Evolutionary conservation across 129 eudicot species (phyloP).

Genomic region (Pulicaria dysenterica): DNA sequence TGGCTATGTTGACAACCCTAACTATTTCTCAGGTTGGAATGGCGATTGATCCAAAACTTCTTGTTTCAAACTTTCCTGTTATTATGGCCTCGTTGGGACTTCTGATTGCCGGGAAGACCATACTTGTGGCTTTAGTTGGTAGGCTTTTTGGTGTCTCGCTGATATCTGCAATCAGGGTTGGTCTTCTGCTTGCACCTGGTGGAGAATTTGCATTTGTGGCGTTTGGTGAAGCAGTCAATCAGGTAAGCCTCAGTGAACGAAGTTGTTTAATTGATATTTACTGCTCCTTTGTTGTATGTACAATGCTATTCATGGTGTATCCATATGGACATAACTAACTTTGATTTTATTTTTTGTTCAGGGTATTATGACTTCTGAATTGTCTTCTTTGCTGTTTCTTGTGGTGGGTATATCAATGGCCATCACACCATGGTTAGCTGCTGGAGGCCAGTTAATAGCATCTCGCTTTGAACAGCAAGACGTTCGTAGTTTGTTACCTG

Average conservation of each 20-base stretch:
- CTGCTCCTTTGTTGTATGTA: constrained; percentile 7
- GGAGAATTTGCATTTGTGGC: constrained; percentile 99
- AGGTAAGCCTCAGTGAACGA: constrained; percentile 49
- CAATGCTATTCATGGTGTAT: not conserved
- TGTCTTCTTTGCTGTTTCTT: constrained; percentile 95
- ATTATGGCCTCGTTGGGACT: constrained; percentile 77
- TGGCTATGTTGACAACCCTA: constrained; percentile 6
- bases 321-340: not conserved
- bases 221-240: constrained; percentile 99
- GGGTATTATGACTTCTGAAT: constrained; percentile 95
- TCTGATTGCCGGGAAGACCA: constrained; percentile 80
- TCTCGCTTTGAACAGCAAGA: constrained; percentile 97
- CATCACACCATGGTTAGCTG: constrained; percentile 95
- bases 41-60: constrained; percentile 98
- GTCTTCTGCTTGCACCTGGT: constrained; percentile 99
- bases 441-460: constrained; percentile 96
- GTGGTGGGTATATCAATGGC: constrained; percentile 99
- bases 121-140: constrained; percentile 79
- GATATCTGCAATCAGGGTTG: constrained; percentile 88
- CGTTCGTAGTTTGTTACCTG: constrained; percentile 91
- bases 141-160: constrained; percentile 81
- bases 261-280: not conserved
- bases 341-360: constrained; percentile 38
- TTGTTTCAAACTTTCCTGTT: constrained; percentile 86
- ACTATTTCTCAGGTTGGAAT: constrained; percentile 85